Percentiles rank a stretch among this genome's conserved stretches.
These are phyloP conservation scores for Chaetothyriales sp. DNA, from an alignment of 2,329 filamentous ascomycete genomes.

Conservation along the genomic window DNA sequence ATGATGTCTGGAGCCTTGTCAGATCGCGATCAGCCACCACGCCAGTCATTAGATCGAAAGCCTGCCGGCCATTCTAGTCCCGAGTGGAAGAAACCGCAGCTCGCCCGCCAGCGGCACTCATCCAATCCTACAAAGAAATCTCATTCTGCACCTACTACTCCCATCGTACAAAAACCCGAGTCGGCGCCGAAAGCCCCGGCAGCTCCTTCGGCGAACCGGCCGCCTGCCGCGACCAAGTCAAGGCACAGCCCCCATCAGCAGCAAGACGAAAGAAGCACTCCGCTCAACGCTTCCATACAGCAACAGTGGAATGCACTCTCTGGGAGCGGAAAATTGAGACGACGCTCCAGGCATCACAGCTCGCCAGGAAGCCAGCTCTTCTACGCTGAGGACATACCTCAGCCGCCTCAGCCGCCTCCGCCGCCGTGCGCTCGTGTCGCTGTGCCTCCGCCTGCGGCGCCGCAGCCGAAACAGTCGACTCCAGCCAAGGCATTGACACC, in stretches of 20 bases:
- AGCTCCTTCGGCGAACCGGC: slow-evolving; percentile 32
- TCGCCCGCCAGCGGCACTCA: background rate
- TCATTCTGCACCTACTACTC: background rate
- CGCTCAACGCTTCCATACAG: slow-evolving; percentile 6
- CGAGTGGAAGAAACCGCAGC: background rate
- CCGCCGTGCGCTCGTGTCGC: background rate
- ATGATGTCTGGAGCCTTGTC: slow-evolving; percentile 1
- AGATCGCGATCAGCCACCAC: background rate
- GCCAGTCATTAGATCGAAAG: background rate
- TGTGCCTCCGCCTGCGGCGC: slow-evolving; percentile 25
- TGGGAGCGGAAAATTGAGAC: slow-evolving; percentile 1
- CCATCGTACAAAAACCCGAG: background rate
- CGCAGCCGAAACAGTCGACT: slow-evolving; percentile 17
- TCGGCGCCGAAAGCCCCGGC: slow-evolving; percentile 21
- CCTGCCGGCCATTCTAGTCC: background rate
- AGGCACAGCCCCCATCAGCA: slow-evolving; percentile 22
- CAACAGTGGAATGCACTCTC: slow-evolving; percentile 8
- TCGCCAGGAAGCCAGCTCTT: slow-evolving; percentile 5
- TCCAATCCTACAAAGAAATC: background rate
- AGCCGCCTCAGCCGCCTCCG: slow-evolving; percentile 6
- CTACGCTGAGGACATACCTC: slow-evolving; percentile 11
- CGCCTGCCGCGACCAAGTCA: slow-evolving; percentile 32
- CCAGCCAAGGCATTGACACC: background rate
- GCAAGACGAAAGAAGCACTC: slow-evolving; percentile 1
- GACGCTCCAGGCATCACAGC: slow-evolving; percentile 2